A percentile compares a stretch with the other conserved stretches of the same genome.
Conservation (phyloP, 2,329 filamentous ascomycete species). For the Trichoderma pleuroti region DNA sequence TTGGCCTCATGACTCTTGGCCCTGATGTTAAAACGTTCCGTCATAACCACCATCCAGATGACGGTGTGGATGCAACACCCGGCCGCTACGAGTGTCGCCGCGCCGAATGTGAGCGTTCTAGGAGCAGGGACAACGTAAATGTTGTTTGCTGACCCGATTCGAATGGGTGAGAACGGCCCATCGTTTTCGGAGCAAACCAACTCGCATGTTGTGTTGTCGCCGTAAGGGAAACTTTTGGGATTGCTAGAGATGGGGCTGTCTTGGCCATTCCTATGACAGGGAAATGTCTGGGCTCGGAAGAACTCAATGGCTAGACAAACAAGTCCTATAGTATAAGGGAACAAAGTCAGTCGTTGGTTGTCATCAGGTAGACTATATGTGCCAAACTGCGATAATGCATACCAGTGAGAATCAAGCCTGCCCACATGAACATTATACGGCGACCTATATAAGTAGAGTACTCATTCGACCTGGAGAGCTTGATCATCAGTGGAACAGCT, state of each 20-base stretch:
- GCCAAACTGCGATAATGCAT: background rate
- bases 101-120: slow-evolving; percentile 51
- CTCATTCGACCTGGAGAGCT: slow-evolving; percentile 56
- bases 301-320: slow-evolving; percentile 63
- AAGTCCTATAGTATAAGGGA: slow-evolving; percentile 41
- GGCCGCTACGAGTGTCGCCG: slow-evolving; percentile 58
- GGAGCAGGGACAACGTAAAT: slow-evolving; percentile 62
- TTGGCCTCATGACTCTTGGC: slow-evolving; percentile 31
- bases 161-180: slow-evolving; percentile 54
- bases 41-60: slow-evolving; percentile 58
- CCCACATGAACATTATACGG: slow-evolving; percentile 66
- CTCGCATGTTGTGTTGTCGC: slow-evolving; percentile 39
- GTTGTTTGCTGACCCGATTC: slow-evolving; percentile 53
- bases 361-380: background rate
- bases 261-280: slow-evolving; percentile 41
- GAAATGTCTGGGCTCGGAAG: slow-evolving; percentile 47
- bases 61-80: slow-evolving; percentile 64
- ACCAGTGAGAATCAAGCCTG: slow-evolving; percentile 57
- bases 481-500: slow-evolving; percentile 59
- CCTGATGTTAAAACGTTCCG: slow-evolving; percentile 50
- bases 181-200: slow-evolving; percentile 43
- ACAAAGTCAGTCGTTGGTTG: background rate
- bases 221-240: slow-evolving; percentile 43
- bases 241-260: slow-evolving; percentile 37
- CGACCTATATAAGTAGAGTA: slow-evolving; percentile 57